A percentile compares a stretch with the other conserved stretches of the same genome.
Conservation (phyloP, 2,329 filamentous ascomycete genomes). For the Fusarium xyrophilum region DNA sequence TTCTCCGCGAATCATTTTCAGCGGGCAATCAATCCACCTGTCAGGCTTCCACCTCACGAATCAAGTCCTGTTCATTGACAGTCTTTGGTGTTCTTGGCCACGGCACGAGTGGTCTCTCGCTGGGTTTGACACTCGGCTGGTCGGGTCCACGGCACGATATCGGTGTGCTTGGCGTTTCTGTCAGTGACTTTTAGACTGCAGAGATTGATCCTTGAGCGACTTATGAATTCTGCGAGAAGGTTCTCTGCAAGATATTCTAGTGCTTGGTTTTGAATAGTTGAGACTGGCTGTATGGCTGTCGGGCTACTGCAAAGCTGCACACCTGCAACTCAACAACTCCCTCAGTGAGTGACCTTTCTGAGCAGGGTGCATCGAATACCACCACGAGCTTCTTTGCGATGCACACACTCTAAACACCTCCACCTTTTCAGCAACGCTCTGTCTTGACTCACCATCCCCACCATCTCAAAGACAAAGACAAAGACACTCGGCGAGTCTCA, state of each 20-base stretch:
- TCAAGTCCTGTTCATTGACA: not conserved
- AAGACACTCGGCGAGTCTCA: not conserved
- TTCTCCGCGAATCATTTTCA: slow-evolving; percentile 6
- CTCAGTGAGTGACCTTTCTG: not conserved
- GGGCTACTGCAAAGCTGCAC: not conserved
- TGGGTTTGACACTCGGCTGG: not conserved
- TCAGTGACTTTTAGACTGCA: not conserved
- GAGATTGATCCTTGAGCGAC: slow-evolving; percentile 12
- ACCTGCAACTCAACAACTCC: not conserved
- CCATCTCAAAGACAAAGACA: not conserved
- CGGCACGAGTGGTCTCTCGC: slow-evolving; percentile 3
- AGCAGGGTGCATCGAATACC: not conserved
- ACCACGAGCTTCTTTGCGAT: slow-evolving; percentile 1
- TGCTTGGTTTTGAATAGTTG: not conserved
- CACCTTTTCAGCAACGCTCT: slow-evolving; percentile 4
- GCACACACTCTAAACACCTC: slow-evolving; percentile 27
- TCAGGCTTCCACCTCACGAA: not conserved
- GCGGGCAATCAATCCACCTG: not conserved
- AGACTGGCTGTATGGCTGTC: not conserved
- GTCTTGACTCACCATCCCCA: not conserved
- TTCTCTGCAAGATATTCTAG: not conserved
- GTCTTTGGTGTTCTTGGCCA: not conserved
- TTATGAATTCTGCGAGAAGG: not conserved
- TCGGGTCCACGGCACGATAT: not conserved
- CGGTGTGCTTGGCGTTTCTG: slow-evolving; percentile 6